Evolutionary conservation across 1,284 basidiomycete species (phyloP), one percentile per base, ranked within the genome.

Genomic region (Inonotus hispidus): DNA sequence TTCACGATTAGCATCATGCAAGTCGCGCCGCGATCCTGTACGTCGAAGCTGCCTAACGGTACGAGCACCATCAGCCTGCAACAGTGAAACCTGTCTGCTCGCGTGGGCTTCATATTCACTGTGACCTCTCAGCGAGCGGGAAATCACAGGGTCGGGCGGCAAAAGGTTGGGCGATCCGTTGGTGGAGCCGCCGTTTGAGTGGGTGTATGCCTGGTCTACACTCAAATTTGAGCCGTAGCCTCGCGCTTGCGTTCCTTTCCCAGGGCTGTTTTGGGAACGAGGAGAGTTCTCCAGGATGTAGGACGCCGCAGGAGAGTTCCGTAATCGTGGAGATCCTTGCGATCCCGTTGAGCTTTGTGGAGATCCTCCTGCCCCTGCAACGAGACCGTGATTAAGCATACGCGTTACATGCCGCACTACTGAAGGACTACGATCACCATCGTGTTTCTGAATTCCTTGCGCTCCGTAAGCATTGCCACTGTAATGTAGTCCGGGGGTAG

Each of bases 301-400:
- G 19, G 11, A 53, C 10, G 19, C 13, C n/a, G 43, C 45, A 14
- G 53, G 27, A 5, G 59, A 61, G 14, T 43, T 53, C 14, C 37
- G 58, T 19, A 49, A 55, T 32, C n/a, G 37, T 23, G 52, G 35
- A 19, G 58, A 60, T 16, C 58, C 58, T 37, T 58, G 45, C 10
- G 56, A 58, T 35, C 37, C 45, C 14, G 56, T 23, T 19, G 59
- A 56, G 25, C 53, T 56, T 27, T 56, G 27, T 35, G 59, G 53
- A 32, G 53, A 56, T 10, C 56, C 56, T 23, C 13, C 43, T 13
- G 29, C 10, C 14, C 13, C 43, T 13, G 29, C 10, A 13, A 25
- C 32, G 46, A 58, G 37, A 49, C 32, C 35, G 27, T 58, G 46
- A 25, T 58, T 47, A 37, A 49, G 46, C 29, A 39, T 27, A 6